Percentiles rank a stretch among this genome's conserved stretches.
phyloP scores from a whole-genome alignment of 2,329 filamentous ascomycete genomes.

The Boeremia lycopersici region DNA sequence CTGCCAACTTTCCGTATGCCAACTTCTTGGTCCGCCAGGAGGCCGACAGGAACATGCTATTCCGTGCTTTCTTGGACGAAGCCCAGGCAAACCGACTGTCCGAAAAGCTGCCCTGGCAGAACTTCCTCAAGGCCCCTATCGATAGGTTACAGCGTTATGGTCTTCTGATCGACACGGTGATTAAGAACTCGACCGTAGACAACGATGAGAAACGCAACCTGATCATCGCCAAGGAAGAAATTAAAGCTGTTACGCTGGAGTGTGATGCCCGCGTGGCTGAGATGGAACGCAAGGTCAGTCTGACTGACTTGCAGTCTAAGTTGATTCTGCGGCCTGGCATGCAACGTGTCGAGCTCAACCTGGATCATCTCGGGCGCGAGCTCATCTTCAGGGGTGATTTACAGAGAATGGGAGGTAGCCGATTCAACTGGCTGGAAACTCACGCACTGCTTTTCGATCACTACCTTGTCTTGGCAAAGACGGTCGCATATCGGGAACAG shows the following conservation, averaged over 20 bases:
- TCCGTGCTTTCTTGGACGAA: slow-evolving; percentile 83
- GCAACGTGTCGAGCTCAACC: slow-evolving; percentile 81
- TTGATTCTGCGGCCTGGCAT: slow-evolving; percentile 86
- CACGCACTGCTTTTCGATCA: slow-evolving; percentile 95
- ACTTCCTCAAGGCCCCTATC: slow-evolving; percentile 90
- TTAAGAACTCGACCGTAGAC: slow-evolving; percentile 81
- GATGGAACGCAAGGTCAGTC: slow-evolving; percentile 85
- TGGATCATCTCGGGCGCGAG: slow-evolving; percentile 91
- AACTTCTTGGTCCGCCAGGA: slow-evolving; percentile 84
- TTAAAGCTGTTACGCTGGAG: slow-evolving; percentile 85
- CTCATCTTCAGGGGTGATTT: slow-evolving; percentile 88
- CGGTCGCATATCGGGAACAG: slow-evolving; percentile 69
- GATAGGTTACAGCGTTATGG: slow-evolving; percentile 90
- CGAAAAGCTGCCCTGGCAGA: slow-evolving; percentile 88
- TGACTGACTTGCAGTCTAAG: slow-evolving; percentile 83
- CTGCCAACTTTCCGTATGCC: slow-evolving; percentile 82
- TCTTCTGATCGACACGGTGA: slow-evolving; percentile 79
- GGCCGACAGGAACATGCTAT: slow-evolving; percentile 80
- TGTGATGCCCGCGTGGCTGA: slow-evolving; percentile 93
- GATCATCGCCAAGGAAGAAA: slow-evolving; percentile 84
- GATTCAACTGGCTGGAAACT: slow-evolving; percentile 92
- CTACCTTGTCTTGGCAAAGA: slow-evolving; percentile 91
- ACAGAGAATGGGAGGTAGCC: slow-evolving; percentile 83
- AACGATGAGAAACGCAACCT: slow-evolving; percentile 90
- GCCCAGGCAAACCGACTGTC: slow-evolving; percentile 79